phyloP scores from a whole-genome alignment of 2,329 filamentous ascomycete species.

The Blastomyces parvus region DNA sequence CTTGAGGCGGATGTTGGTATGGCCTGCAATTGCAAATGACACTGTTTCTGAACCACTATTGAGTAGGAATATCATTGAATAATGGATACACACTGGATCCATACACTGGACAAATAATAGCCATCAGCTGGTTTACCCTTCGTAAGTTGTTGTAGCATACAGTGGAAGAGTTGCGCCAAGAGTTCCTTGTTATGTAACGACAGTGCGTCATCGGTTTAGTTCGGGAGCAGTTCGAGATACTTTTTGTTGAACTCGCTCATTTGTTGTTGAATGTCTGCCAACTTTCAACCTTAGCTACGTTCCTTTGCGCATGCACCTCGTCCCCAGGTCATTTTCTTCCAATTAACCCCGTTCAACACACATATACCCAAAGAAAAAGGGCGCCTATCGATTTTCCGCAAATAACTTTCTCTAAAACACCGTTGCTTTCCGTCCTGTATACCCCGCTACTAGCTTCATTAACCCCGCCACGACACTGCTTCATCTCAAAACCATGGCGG shows the following conservation, averaged over 20 bases:
- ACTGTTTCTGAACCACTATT: not conserved
- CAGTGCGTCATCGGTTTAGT: not conserved
- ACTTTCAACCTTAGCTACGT: not conserved
- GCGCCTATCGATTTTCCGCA: not conserved
- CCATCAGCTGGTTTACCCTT: not conserved
- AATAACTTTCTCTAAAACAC: not conserved
- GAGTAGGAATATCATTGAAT: not conserved
- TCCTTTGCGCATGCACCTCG: not conserved
- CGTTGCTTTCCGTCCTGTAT: not conserved
- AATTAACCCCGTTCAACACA: not conserved
- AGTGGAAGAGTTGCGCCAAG: not conserved
- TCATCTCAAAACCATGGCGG: constrained; percentile 18
- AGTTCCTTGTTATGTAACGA: not conserved
- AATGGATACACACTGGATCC: not conserved
- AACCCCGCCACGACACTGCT: constrained; percentile 6
- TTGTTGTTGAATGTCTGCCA: not conserved
- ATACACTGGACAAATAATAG: not conserved
- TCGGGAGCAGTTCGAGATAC: not conserved
- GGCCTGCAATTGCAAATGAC: not conserved
- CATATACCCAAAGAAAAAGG: not conserved
- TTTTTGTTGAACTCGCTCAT: not conserved
- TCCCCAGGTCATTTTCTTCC: not conserved
- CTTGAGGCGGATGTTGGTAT: too few species aligned
- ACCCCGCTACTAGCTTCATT: not conserved
- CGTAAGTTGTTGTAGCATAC: not conserved